phyloP scores from a whole-genome alignment of 495 filamentous ascomycete genomes.

The Penicillium subrubescens region DNA sequence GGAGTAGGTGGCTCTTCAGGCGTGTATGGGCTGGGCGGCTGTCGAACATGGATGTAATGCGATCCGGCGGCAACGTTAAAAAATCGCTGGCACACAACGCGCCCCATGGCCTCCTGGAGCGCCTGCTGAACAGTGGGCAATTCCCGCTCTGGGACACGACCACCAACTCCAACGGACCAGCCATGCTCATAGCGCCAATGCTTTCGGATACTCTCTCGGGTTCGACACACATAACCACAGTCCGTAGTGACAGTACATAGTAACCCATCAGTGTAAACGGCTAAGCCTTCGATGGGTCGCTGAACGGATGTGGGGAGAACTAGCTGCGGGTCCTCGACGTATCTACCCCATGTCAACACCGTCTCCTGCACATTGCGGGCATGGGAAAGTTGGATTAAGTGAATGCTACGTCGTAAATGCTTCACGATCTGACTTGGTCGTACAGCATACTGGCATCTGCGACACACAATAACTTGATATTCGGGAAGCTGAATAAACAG shows the following conservation, averaged over 20 bases:
- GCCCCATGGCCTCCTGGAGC: no score
- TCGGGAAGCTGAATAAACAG: neutral
- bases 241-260: neutral
- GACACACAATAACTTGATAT: neutral
- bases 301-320: neutral
- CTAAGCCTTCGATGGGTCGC: neutral
- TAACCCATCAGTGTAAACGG: neutral
- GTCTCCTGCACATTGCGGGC: neutral
- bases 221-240: neutral
- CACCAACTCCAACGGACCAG: no score
- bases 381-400: neutral
- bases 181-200: no score
- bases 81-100: no score
- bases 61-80: no score
- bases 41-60: no score
- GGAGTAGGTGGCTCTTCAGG: no score
- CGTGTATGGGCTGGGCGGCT: no score
- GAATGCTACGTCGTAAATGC: neutral
- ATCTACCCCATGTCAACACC: neutral
- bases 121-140: no score
- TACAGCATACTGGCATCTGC: neutral
- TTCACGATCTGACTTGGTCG: neutral
- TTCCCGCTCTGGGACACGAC: no score
- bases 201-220: no score
- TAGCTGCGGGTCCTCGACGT: neutral